Percentiles rank a stretch among this genome's conserved stretches.
Evolutionary conservation across 2,329 filamentous ascomycete species (phyloP).

Genomic region (Fusarium hostae): DNA sequence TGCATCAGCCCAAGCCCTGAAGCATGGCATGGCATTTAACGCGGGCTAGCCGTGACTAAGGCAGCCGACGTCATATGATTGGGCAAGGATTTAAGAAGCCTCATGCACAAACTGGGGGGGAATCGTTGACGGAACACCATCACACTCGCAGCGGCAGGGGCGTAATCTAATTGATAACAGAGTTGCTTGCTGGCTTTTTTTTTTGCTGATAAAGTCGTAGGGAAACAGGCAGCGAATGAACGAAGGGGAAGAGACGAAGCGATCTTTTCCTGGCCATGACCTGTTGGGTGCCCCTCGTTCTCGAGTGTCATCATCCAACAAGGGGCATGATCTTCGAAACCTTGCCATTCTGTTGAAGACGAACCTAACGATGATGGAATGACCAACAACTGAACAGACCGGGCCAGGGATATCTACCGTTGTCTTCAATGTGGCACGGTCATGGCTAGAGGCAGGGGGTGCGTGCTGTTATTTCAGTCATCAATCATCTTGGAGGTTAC

Average conservation of each 20-base stretch:
- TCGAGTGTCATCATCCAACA: conserved; percentile 25
- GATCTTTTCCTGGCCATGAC: neutral
- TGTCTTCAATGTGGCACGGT: conserved; percentile 36
- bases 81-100: conserved; percentile 33
- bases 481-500: conserved; percentile 30
- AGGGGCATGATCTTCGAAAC: conserved; percentile 43
- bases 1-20: conserved; percentile 44
- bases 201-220: neutral
- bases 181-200: neutral
- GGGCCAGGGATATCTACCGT: conserved; percentile 34
- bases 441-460: conserved; percentile 10
- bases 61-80: conserved; percentile 27
- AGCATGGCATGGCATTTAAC: conserved; percentile 40
- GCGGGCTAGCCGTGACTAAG: conserved; percentile 38
- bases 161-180: conserved; percentile 23
- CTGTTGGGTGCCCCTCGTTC: conserved; percentile 22
- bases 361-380: conserved; percentile 20
- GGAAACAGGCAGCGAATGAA: neutral
- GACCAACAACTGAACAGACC: conserved; percentile 1
- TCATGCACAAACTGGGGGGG: conserved; percentile 44
- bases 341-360: conserved; percentile 35
- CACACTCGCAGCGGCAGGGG: conserved; percentile 38
- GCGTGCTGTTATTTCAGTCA: conserved; percentile 35
- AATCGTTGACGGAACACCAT: conserved; percentile 43
- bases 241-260: neutral